A percentile compares a stretch with the other conserved stretches of the same genome.
These are phyloP conservation scores for Citrus sinensis DNA, from an alignment of 345 rosid genomes.

Conservation along the genomic window DNA sequence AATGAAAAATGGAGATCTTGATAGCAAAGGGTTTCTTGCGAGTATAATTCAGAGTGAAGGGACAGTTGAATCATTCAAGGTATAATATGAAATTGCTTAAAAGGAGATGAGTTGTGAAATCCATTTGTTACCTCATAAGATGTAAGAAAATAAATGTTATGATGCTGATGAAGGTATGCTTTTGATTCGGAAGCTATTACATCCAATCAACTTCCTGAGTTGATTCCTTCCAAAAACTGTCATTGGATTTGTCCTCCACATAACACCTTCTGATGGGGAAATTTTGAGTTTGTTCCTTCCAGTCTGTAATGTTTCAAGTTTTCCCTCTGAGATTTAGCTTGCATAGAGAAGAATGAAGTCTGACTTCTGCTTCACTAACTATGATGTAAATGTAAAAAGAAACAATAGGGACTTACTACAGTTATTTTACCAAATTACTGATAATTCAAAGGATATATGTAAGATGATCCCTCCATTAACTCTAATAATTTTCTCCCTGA, in stretches of 20 bases:
- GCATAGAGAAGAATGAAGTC: not conserved
- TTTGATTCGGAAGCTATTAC: not conserved
- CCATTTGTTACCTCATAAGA: not conserved
- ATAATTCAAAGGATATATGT: not conserved
- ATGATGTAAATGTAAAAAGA: not conserved
- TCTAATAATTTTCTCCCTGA: not conserved
- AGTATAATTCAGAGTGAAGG: slow-evolving; percentile 59
- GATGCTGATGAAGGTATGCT: not conserved
- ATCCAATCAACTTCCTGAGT: not conserved
- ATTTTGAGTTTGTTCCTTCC: not conserved
- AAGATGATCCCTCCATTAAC: not conserved
- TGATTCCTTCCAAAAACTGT: too few species aligned
- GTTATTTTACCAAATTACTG: not conserved
- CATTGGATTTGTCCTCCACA: not conserved
- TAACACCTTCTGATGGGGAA: not conserved
- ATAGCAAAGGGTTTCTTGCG: slow-evolving; percentile 68
- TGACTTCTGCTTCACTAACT: not conserved
- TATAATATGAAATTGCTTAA: slow-evolving; percentile 12
- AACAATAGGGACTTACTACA: not conserved
- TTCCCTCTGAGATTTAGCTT: not conserved
- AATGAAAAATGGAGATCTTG: slow-evolving; percentile 91
- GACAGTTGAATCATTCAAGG: slow-evolving; percentile 83
- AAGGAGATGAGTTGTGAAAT: not conserved
- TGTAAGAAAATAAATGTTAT: not conserved
- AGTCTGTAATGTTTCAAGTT: not conserved